These are phyloP conservation scores for Ceratobasidium sp. DNA, from an alignment of 1,284 basidiomycete species.

Conservation along the genomic window DNA sequence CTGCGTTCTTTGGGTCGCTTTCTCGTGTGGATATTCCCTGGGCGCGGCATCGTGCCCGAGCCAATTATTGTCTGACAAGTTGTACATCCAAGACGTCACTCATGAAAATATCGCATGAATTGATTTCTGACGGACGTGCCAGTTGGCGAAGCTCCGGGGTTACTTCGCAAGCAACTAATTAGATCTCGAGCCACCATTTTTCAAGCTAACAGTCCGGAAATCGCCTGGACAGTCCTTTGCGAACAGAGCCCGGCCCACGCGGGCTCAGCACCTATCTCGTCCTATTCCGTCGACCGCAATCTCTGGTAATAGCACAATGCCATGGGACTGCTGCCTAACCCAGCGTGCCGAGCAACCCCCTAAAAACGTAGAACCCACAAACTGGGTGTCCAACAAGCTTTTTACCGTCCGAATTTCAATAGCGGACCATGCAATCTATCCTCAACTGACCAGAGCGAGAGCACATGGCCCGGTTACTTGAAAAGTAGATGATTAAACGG, in stretches of 20 bases:
- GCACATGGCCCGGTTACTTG: conserved; percentile 5
- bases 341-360: not conserved
- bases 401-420: conserved; percentile 5
- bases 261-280: not conserved
- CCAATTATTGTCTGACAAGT: conserved; percentile 1
- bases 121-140: not conserved
- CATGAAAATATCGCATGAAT: not conserved
- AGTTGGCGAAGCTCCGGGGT: not conserved
- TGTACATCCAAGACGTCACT: not conserved
- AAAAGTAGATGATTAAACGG: not conserved
- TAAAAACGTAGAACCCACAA: not conserved
- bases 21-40: not conserved
- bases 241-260: too few species aligned
- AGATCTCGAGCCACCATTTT: not conserved
- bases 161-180: not conserved
- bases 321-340: not conserved
- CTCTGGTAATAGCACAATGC: not conserved
- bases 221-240: too few species aligned
- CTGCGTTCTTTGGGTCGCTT: not conserved
- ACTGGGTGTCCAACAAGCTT: not conserved
- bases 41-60: not conserved
- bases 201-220: not conserved
- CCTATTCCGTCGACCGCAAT: too few species aligned
- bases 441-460: conserved; percentile 1
- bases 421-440: not conserved